These are phyloP conservation scores for Coemansia sp. DNA, from an alignment of 192 early-diverging fungal species.

Conservation along the genomic window DNA sequence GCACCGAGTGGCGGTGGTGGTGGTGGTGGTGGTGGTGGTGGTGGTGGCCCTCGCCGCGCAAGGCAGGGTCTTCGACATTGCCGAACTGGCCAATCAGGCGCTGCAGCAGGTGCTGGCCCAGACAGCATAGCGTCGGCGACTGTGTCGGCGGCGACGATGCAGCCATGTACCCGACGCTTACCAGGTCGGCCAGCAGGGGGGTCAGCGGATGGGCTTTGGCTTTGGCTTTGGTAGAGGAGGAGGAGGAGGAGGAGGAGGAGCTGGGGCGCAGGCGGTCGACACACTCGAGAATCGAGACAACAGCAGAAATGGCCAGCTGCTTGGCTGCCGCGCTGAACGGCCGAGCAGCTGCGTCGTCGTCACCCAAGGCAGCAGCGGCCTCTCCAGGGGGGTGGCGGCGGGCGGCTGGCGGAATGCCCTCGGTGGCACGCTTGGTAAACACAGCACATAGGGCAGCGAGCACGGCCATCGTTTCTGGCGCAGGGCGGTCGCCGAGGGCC, in stretches of 20 bases:
- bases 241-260: neutral
- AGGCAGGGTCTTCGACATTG: conserved; percentile 81
- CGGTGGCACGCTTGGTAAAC: conserved; percentile 23
- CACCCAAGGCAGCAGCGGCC: neutral
- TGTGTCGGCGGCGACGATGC: conserved; percentile 69
- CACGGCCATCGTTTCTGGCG: neutral
- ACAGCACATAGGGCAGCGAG: conserved; percentile 25
- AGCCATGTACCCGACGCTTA: conserved; percentile 87
- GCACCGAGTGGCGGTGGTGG: no score
- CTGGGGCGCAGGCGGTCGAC: neutral
- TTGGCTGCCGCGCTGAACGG: conserved; percentile 13
- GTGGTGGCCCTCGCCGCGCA: conserved; percentile 62
- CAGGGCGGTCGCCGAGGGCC: neutral
- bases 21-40: no score
- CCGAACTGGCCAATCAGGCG: conserved; percentile 75
- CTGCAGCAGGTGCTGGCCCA: conserved; percentile 77
- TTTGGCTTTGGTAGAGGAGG: no score
- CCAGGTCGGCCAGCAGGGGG: conserved; percentile 70
- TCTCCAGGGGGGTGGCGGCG: neutral
- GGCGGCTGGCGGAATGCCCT: neutral
- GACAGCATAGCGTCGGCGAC: conserved; percentile 59
- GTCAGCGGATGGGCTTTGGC: conserved; percentile 20
- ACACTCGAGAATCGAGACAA: conserved; percentile 19
- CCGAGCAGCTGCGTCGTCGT: neutral
- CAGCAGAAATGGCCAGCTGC: conserved; percentile 16